phyloP scores from a whole-genome alignment of 768 basidiomycete genomes.

The Mycena filopes region DNA sequence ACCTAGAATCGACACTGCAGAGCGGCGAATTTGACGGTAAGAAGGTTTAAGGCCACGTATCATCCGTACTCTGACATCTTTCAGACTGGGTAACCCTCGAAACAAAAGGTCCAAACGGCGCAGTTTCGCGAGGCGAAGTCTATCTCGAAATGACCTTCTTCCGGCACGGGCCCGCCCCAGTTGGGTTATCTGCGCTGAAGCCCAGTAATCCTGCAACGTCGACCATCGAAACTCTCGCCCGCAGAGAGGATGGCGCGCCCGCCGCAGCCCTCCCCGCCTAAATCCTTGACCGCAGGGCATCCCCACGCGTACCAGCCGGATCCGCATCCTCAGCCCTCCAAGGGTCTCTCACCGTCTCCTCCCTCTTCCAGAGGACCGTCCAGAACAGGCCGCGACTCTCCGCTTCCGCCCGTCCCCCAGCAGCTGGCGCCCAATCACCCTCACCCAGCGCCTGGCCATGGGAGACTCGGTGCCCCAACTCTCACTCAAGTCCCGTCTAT shows the following conservation, averaged over 20 bases:
- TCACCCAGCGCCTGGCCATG: slow-evolving; percentile 37
- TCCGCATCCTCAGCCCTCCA: slow-evolving; percentile 19
- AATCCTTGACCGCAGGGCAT: neutral
- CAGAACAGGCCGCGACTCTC: slow-evolving; percentile 38
- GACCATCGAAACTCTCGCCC: slow-evolving; percentile 64
- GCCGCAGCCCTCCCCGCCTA: slow-evolving; percentile 20
- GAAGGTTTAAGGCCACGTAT: slow-evolving; percentile 38
- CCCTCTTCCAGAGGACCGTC: slow-evolving; percentile 32
- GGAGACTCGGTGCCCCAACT: slow-evolving; percentile 32
- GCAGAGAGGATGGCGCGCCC: slow-evolving; percentile 64
- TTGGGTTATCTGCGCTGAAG: slow-evolving; percentile 41
- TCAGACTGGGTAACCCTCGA: slow-evolving; percentile 77
- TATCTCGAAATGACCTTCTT: slow-evolving; percentile 96
- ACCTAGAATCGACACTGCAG: slow-evolving; percentile 84
- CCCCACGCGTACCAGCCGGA: slow-evolving; percentile 13
- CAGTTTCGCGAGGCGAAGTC: slow-evolving; percentile 79
- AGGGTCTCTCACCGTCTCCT: slow-evolving; percentile 36
- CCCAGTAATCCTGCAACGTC: slow-evolving; percentile 50
- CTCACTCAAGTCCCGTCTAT: slow-evolving; percentile 48
- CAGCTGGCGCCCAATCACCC: slow-evolving; percentile 27
- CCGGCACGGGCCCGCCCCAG: slow-evolving; percentile 70
- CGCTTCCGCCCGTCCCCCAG: slow-evolving; percentile 55
- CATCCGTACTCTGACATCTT: slow-evolving; percentile 29
- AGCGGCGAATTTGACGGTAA: slow-evolving; percentile 93
- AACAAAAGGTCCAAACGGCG: slow-evolving; percentile 51